These are phyloP conservation scores for Miscanthus sacchariflorus DNA, from an alignment of 202 grass and related monocot species.

Conservation along the genomic window DNA sequence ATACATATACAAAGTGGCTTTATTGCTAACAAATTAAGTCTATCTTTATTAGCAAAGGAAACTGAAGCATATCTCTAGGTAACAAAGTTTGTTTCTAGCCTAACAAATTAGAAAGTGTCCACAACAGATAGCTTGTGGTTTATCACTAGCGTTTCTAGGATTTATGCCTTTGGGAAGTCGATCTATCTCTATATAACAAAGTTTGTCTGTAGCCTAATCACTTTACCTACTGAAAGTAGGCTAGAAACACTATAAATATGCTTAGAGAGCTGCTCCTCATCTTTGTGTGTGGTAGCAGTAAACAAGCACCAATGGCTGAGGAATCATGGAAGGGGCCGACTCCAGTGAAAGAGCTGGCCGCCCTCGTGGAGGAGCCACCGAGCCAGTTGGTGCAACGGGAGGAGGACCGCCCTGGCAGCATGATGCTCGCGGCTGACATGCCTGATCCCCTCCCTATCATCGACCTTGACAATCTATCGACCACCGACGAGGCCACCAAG, in stretches of 20 bases:
- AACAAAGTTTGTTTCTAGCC: too few relatives aligned
- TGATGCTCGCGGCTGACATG: background rate
- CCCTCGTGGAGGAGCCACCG: slow-evolving; percentile 39
- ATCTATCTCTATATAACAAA: too few relatives aligned
- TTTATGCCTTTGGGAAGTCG: too few relatives aligned
- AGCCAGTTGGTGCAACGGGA: slow-evolving; percentile 35
- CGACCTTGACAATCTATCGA: slow-evolving; percentile 42
- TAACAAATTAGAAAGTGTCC: too few relatives aligned
- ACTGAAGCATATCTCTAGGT: too few relatives aligned
- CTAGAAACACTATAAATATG: background rate
- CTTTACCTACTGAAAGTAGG: too few relatives aligned
- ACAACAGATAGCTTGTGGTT: too few relatives aligned
- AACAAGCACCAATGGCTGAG: slow-evolving; percentile 15
- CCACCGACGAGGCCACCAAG: slow-evolving; percentile 34
- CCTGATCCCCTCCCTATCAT: slow-evolving; percentile 42
- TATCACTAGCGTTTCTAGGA: too few relatives aligned
- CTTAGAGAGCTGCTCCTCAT: background rate
- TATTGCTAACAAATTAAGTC: too few relatives aligned
- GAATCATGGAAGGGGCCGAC: slow-evolving; percentile 13
- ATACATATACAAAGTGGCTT: too few relatives aligned
- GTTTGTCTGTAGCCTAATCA: too few relatives aligned
- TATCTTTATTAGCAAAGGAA: too few relatives aligned
- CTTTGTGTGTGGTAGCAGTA: background rate
- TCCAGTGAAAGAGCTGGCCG: slow-evolving; percentile 37
- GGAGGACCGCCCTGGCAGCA: slow-evolving; percentile 5